Base-by-base conservation (phyloP, 1,284 basidiomycete genomes). In the Ganoderma boninense region DNA sequence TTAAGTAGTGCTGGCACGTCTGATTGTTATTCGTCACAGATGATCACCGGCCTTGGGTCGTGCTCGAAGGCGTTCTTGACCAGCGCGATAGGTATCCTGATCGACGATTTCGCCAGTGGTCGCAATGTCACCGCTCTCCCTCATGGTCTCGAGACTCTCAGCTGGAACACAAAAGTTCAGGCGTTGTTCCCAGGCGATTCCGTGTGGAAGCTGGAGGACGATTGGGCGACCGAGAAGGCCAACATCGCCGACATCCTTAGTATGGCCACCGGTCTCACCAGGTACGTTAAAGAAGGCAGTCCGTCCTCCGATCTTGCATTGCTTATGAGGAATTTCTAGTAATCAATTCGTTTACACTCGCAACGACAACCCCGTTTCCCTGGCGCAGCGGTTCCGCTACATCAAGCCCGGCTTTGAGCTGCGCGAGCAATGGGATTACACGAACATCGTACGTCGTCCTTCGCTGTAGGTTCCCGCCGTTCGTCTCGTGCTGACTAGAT, bases 31-130 rank as follows among this genome's bases (percentile, higher is more conserved):
- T 65, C 20, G 32, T 57, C 16, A 16, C 57, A 65, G 35, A 69
- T 65, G 68, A 61, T 59, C 46, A 57, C 16, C 66, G 71, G 75
- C 60, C 77, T 84, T 56, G 83, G 75, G 2, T 82, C 81, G 0
- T 76, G 77, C 44, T 82, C 82, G 29, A 83, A 85, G 69, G 79
- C 82, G 2, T 84, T 85, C 73, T 75, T 81, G 18, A 78, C 77
- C 0, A 78, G 76, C 0, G 76, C 83, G 0, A 66, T 84, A 2
- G 84, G 84, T 0, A 77, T 84, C 8, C 76, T 85, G 29, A 81
- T 83, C 35, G 79, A 82, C 59, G 80, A 83, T 71, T 83, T 80
- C 71, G 75, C 76, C 10, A 68, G 71, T 4, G 78, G 82, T 4
- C 71, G 74, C 40, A 83, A 85, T 66, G 73, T 78, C 13, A 82